These are phyloP conservation scores for Microdochium paspali DNA, from an alignment of 2,329 filamentous ascomycete species.

Conservation along the genomic window DNA sequence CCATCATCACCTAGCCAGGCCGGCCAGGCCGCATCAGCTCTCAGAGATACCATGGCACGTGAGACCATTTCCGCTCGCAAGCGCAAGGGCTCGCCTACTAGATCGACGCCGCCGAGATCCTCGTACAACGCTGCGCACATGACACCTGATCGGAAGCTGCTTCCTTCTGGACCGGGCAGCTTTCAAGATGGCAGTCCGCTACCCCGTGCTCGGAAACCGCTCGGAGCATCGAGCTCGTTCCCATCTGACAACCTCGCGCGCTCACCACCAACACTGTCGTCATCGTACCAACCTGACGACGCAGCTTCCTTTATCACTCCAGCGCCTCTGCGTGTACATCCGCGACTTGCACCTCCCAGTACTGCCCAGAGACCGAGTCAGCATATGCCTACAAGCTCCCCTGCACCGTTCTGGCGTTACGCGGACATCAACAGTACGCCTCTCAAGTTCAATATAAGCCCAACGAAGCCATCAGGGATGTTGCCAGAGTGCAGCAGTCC, in stretches of 20 bases:
- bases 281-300: constrained; percentile 53
- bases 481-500: constrained; percentile 50
- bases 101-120: constrained; percentile 45
- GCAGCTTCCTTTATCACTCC: constrained; percentile 58
- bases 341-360: constrained; percentile 67
- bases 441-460: constrained; percentile 50
- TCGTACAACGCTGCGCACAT: constrained; percentile 41
- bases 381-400: constrained; percentile 77
- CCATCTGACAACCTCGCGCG: constrained; percentile 42
- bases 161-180: constrained; percentile 22
- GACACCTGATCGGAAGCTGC: constrained; percentile 47
- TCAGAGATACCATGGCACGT: constrained; percentile 43
- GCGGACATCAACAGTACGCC: constrained; percentile 69
- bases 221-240: constrained; percentile 30
- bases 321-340: constrained; percentile 63
- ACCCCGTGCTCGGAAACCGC: constrained; percentile 44
- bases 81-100: constrained; percentile 41
- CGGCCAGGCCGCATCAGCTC: constrained; percentile 26
- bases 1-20: constrained; percentile 55
- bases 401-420: constrained; percentile 84
- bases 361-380: constrained; percentile 75
- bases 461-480: constrained; percentile 36
- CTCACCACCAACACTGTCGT: constrained; percentile 49
- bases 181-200: constrained; percentile 53
- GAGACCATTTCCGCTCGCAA: constrained; percentile 45